A percentile compares a stretch with the other conserved stretches of the same genome.
These are phyloP conservation scores for Penicillium sp. DNA, from an alignment of 2,329 filamentous ascomycete genomes.

Conservation along the genomic window DNA sequence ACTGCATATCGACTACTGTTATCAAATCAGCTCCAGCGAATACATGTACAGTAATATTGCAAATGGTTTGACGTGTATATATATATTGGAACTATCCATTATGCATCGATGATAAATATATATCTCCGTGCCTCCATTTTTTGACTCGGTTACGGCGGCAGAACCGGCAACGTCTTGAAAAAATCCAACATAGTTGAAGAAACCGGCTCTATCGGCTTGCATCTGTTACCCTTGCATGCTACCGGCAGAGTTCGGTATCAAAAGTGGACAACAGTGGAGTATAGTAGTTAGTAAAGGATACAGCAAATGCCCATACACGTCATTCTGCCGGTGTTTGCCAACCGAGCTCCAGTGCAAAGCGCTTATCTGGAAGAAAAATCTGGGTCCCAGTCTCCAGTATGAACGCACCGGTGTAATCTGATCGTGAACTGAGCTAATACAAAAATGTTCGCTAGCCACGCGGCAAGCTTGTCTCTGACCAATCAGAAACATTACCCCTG, in stretches of 20 bases:
- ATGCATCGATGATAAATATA: background rate
- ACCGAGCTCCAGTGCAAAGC: background rate
- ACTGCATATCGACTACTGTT: constrained; percentile 4
- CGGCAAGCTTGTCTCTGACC: background rate
- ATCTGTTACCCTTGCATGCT: background rate
- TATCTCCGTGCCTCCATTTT: background rate
- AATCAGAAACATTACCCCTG: background rate
- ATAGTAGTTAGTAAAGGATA: too few relatives aligned
- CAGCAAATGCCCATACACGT: background rate
- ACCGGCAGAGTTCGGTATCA: background rate
- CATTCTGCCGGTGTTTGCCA: background rate
- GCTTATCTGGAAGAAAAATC: background rate
- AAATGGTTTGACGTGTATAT: background rate
- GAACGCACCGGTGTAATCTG: background rate
- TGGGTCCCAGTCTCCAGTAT: background rate
- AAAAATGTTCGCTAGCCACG: background rate
- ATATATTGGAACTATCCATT: background rate
- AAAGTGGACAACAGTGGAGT: background rate
- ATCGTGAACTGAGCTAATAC: background rate
- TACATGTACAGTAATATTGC: background rate
- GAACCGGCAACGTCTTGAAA: background rate
- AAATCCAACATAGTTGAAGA: background rate
- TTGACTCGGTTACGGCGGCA: background rate
- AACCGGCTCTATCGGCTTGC: background rate
- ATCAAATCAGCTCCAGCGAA: background rate